phyloP scores from a whole-genome alignment of 441 rosid species.

The Brassica balearica region DNA sequence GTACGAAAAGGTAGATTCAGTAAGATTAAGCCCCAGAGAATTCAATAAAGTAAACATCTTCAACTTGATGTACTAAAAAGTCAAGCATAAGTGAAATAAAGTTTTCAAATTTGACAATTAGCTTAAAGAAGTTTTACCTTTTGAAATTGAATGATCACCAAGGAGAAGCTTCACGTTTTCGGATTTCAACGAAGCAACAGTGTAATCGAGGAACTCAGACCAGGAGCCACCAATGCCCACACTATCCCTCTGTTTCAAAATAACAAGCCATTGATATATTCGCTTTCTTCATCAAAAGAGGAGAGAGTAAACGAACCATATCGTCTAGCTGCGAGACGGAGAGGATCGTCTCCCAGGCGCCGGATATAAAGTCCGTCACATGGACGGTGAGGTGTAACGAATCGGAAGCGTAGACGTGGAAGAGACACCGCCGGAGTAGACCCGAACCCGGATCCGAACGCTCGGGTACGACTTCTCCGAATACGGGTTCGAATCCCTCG shows the following conservation, averaged over 20 bases:
- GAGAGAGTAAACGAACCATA: conserved; percentile 50
- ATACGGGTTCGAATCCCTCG: conserved; percentile 67
- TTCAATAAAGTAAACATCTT: background rate
- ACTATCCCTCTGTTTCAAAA: conserved; percentile 67
- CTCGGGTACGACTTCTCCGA: conserved; percentile 70
- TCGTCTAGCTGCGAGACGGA: conserved; percentile 78
- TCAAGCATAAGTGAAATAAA: background rate
- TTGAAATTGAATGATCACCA: conserved; percentile 48
- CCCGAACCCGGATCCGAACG: conserved; percentile 47
- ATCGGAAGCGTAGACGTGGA: conserved; percentile 72
- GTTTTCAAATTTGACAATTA: background rate
- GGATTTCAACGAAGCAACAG: conserved; percentile 71
- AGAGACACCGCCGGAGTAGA: conserved; percentile 61
- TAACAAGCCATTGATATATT: conserved; percentile 10
- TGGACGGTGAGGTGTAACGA: conserved; percentile 59
- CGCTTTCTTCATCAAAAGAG: background rate
- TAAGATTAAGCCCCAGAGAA: background rate
- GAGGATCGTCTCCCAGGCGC: conserved; percentile 68
- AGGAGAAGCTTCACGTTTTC: conserved; percentile 74
- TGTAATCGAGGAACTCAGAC: conserved; percentile 80
- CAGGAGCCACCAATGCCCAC: conserved; percentile 86
- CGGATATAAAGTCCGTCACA: conserved; percentile 68
- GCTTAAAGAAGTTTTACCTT: conserved; percentile 38
- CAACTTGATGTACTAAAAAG: background rate
- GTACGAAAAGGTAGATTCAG: too few relatives aligned